Conservation (phyloP, 2,329 filamentous ascomycete species). For the Colletotrichum falcatum region DNA sequence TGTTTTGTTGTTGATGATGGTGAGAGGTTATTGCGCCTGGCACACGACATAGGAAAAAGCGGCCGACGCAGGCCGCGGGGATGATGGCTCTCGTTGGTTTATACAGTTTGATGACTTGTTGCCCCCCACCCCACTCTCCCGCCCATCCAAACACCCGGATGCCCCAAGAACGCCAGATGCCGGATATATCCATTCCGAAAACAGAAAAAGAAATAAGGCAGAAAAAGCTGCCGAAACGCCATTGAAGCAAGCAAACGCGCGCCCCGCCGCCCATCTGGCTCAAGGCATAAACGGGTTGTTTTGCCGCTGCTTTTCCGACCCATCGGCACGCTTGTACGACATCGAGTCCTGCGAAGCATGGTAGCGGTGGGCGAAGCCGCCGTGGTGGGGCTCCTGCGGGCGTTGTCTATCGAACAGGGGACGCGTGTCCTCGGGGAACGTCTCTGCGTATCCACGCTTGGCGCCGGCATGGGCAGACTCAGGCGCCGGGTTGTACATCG, state of each 20-base stretch:
- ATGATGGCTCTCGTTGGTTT: constrained; percentile 7
- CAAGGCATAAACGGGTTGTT: constrained; percentile 1
- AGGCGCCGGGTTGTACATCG: not conserved
- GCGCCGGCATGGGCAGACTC: constrained; percentile 34
- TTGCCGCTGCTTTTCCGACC: constrained; percentile 40
- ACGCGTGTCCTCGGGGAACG: constrained; percentile 41
- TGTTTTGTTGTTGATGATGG: too few species aligned
- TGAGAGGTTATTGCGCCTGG: not conserved
- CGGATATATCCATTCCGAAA: constrained; percentile 1
- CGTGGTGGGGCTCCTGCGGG: constrained; percentile 50
- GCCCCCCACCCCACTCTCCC: too few species aligned
- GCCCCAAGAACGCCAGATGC: constrained; percentile 6
- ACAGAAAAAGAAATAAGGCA: too few species aligned
- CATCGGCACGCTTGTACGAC: constrained; percentile 52
- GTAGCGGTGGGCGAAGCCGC: not conserved
- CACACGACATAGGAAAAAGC: constrained; percentile 12
- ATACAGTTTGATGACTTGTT: constrained; percentile 16
- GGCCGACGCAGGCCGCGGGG: not conserved
- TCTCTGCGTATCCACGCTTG: constrained; percentile 40
- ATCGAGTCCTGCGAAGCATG: not conserved
- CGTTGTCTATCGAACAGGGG: constrained; percentile 54
- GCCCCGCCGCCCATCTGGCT: not conserved
- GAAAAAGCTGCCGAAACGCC: constrained; percentile 17
- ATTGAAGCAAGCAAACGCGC: not conserved
- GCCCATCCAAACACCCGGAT: constrained; percentile 1